Percentiles rank a stretch among this genome's conserved stretches.
These are phyloP conservation scores for Eucalyptus pauciflora DNA, from an alignment of 345 rosid genomes.

Conservation along the genomic window DNA sequence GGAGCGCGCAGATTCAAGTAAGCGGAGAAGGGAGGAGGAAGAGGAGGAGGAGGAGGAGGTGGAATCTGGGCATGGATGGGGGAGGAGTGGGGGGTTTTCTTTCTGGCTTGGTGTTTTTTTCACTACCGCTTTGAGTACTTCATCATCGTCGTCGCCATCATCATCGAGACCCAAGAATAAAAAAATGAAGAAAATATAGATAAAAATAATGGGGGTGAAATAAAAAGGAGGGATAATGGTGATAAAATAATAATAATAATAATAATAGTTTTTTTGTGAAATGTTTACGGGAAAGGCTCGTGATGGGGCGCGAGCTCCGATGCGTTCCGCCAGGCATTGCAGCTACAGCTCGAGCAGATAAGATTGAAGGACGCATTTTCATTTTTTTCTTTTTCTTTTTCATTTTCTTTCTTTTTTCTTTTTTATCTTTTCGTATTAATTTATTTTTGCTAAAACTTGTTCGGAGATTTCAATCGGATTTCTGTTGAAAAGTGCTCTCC, in stretches of 20 bases:
- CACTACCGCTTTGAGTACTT: constrained; percentile 30
- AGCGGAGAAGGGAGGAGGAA: not conserved
- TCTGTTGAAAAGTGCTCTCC: not conserved
- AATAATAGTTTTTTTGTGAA: not conserved
- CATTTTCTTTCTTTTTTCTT: too few relatives aligned
- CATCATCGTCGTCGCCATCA: not conserved
- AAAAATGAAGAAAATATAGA: not conserved
- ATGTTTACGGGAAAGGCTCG: not conserved
- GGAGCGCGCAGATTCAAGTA: not conserved
- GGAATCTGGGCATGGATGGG: constrained; percentile 30
- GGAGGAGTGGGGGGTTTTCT: constrained; percentile 7
- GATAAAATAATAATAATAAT: not conserved
- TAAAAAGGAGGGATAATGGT: not conserved
- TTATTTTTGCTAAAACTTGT: not conserved
- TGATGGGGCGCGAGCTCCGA: constrained; percentile 33
- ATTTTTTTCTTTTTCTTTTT: not conserved
- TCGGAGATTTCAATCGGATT: not conserved
- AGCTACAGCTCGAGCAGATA: not conserved
- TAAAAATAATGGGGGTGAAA: not conserved
- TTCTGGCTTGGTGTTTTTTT: constrained; percentile 11
- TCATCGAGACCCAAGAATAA: not conserved
- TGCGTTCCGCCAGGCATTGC: not conserved
- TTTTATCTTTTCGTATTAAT: not conserved
- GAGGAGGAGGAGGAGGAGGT: not conserved
- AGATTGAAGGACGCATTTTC: not conserved